A percentile compares a stretch with the other conserved stretches of the same genome.
Conservation (phyloP, 225 moss, liverwort and hornwort species). For the Takakia lepidozioides region DNA sequence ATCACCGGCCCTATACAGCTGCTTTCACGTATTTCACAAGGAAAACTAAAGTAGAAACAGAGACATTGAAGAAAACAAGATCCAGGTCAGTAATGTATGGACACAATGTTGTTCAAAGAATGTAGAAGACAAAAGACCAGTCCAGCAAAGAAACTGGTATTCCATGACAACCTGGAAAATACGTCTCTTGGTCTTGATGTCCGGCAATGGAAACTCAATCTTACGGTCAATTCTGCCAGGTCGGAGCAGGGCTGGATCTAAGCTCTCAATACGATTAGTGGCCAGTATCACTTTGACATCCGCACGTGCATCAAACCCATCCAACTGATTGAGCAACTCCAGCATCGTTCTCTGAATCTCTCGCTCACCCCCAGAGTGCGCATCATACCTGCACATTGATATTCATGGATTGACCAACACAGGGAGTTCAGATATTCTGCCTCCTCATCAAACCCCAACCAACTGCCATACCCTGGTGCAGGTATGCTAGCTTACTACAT, state of each 20-base stretch:
- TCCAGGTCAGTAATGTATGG: no score
- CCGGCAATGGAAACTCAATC: slow-evolving; percentile 97
- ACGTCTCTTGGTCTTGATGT: slow-evolving; percentile 77
- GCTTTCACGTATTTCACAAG: no score
- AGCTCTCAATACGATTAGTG: slow-evolving; percentile 91
- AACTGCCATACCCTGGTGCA: not conserved
- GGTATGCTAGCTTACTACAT: no score
- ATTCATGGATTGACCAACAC: not conserved
- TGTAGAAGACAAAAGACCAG: no score
- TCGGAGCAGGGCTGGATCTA: slow-evolving; percentile 92
- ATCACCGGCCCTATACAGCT: no score
- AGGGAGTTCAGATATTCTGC: not conserved
- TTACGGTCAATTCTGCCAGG: slow-evolving; percentile 98
- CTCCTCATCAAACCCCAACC: not conserved
- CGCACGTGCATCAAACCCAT: slow-evolving; percentile 91
- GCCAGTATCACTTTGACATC: slow-evolving; percentile 98
- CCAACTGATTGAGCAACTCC: slow-evolving; percentile 96
- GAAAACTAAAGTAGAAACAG: no score
- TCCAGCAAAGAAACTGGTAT: no score
- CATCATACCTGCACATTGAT: slow-evolving; percentile 44
- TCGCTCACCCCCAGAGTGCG: slow-evolving; percentile 93
- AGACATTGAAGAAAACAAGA: no score
- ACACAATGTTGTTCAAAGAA: no score
- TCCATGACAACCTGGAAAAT: slow-evolving; percentile 72
- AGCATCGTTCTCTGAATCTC: slow-evolving; percentile 99